Conservation (phyloP, 2,329 filamentous ascomycete species). For the Phaeosphaeriaceae sp. region DNA sequence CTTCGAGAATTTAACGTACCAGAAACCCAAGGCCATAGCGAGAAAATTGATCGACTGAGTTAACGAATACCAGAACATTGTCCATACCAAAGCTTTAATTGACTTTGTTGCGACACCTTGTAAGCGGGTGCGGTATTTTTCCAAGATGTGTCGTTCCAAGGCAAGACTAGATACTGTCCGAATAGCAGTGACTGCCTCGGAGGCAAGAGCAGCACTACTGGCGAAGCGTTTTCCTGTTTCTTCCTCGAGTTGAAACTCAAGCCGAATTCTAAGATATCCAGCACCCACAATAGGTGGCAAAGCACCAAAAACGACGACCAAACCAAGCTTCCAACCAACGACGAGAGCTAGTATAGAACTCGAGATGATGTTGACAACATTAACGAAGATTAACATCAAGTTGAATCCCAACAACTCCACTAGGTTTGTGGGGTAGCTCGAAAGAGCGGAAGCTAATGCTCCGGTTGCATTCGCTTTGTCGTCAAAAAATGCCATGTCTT, state of each 20-base stretch:
- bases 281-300: constrained; percentile 57
- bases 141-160: constrained; percentile 79
- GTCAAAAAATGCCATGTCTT: constrained; percentile 94
- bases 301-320: constrained; percentile 74
- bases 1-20: constrained; percentile 61
- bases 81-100: constrained; percentile 67
- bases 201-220: constrained; percentile 76
- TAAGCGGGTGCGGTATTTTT: constrained; percentile 70
- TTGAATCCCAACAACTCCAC: constrained; percentile 87
- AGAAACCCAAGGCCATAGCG: constrained; percentile 45
- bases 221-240: constrained; percentile 71
- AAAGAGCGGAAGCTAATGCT: constrained; percentile 72
- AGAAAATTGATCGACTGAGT: constrained; percentile 75
- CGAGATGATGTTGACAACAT: constrained; percentile 77
- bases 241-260: constrained; percentile 76
- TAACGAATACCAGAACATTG: constrained; percentile 80
- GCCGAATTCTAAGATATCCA: constrained; percentile 83
- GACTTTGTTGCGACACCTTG: constrained; percentile 62
- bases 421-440: constrained; percentile 79
- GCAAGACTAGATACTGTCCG: constrained; percentile 92
- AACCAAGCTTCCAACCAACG: constrained; percentile 85
- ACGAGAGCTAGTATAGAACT: constrained; percentile 73
- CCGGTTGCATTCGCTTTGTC: constrained; percentile 87
- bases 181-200: constrained; percentile 92
- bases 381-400: constrained; percentile 83